Conservation (phyloP, 495 filamentous ascomycete species). For the Aspergillus panamensis region DNA sequence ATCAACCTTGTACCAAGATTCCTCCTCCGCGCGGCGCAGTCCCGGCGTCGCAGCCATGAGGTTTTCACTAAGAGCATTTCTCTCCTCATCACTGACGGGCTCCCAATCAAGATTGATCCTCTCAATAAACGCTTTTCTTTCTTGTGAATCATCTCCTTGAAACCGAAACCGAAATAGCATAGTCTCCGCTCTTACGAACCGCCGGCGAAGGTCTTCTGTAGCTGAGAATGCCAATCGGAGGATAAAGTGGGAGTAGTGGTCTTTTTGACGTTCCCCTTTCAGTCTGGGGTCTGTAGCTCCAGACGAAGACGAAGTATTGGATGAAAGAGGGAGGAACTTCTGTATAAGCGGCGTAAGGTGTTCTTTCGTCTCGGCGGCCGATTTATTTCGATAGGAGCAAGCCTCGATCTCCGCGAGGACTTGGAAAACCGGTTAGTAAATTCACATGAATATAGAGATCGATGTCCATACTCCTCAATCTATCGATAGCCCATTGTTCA, state of each 20-base stretch:
- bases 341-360: constrained; percentile 78
- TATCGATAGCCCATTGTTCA: constrained; percentile 98
- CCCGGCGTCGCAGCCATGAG: constrained; percentile 51
- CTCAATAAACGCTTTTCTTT: constrained; percentile 73
- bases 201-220: constrained; percentile 86
- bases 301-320: constrained; percentile 62
- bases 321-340: constrained; percentile 80
- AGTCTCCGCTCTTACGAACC: constrained; percentile 82
- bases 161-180: constrained; percentile 84
- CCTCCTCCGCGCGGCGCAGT: constrained; percentile 63
- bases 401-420: constrained; percentile 95
- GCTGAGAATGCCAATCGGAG: constrained; percentile 88
- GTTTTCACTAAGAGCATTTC: constrained; percentile 48
- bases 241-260: constrained; percentile 98
- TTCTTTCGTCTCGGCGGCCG: constrained; percentile 66
- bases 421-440: constrained; percentile 29
- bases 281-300: constrained; percentile 48
- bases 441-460: neutral
- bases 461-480: constrained; percentile 62
- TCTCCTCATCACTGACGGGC: constrained; percentile 72
- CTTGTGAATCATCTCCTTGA: constrained; percentile 61
- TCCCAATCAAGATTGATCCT: constrained; percentile 79
- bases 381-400: constrained; percentile 90
- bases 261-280: constrained; percentile 78
- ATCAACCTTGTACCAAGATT: constrained; percentile 90